Base-by-base conservation (phyloP, 148 eudicot species). In the Camellia granthamiana region DNA sequence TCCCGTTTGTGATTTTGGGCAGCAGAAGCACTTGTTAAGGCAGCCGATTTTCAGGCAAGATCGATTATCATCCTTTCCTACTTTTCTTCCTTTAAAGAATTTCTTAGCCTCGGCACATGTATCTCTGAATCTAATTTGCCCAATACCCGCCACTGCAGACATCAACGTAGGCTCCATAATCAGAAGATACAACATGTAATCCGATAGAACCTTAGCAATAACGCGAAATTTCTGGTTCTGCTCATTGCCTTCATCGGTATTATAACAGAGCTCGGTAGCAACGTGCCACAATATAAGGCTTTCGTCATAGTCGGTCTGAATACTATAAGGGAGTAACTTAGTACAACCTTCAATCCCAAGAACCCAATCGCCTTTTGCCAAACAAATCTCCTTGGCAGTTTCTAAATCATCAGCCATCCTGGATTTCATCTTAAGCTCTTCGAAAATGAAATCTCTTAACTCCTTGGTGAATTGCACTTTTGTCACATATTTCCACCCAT, bases 251-350 rank as follows among this genome's bases (percentile, higher is more conserved):
- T 18, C 60, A 38, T 49, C 80, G 13, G 41, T 43, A 41, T 16
- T 66, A 43, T 79, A 81, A 67, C 83, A 84, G 16, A 90, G 78
- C 58, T 90, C 93, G 0, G 93, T 90, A 1, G 91, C 91, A 7
- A 90, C 76, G 78, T 90, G 93, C 91, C 93, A 89, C 10, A 85
- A 19, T 0, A 87, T 75, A 63, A 89, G 78, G 80, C 86, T 80
- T 49, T 89, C 83, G 49, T 89, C 92, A 64, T 80, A 89, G 41
- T 87, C 86, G 0, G 79, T 81, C 0, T 79, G 80, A 38, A 18
- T n/a, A 51, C 77, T 76, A 81, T 82, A 88, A 0, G 6, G 65
- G 6, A 75, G 79, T 30, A 83, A 42, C 2, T 61, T 21, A 18
- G 7, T 52, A 6, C 69, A 72, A 19, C 77, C 71, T 75, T 76